A percentile compares a stretch with the other conserved stretches of the same genome.
phyloP scores from a whole-genome alignment of 495 filamentous ascomycete species.

The Viridothelium virens region DNA sequence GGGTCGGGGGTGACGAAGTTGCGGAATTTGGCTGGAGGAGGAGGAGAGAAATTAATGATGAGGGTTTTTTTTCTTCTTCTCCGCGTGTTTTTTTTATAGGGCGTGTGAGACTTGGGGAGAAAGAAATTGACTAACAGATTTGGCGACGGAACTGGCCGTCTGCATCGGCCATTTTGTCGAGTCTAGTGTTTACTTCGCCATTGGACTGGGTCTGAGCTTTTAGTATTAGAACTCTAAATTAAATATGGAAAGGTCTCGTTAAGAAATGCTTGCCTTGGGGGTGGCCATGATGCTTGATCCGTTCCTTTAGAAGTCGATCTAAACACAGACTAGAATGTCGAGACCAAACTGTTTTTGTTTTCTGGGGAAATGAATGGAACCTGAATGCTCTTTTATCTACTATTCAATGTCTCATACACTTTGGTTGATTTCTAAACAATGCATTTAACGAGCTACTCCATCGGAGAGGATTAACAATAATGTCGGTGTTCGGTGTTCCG shows the following conservation, averaged over 20 bases:
- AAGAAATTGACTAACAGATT: not conserved
- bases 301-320: too few relatives aligned
- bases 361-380: too few relatives aligned
- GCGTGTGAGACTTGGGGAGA: not conserved
- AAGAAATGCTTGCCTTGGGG: not conserved
- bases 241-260: not conserved
- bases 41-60: too few relatives aligned
- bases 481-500: not conserved
- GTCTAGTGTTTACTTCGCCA: not conserved
- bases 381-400: too few relatives aligned
- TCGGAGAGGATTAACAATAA: not conserved
- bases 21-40: constrained; percentile 21
- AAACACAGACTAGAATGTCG: too few relatives aligned
- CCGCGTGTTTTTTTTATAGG: not conserved
- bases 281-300: constrained; percentile 4
- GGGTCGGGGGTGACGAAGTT: constrained; percentile 26
- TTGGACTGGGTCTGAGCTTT: not conserved
- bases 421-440: constrained; percentile 6
- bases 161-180: not conserved
- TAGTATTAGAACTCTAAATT: not conserved
- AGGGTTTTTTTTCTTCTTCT: not conserved
- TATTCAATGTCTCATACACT: too few relatives aligned
- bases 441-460: not conserved
- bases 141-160: constrained; percentile 17
- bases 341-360: too few relatives aligned